Base-by-base conservation (phyloP, 202 grass and related monocot species). In the Setaria viridis region DNA sequence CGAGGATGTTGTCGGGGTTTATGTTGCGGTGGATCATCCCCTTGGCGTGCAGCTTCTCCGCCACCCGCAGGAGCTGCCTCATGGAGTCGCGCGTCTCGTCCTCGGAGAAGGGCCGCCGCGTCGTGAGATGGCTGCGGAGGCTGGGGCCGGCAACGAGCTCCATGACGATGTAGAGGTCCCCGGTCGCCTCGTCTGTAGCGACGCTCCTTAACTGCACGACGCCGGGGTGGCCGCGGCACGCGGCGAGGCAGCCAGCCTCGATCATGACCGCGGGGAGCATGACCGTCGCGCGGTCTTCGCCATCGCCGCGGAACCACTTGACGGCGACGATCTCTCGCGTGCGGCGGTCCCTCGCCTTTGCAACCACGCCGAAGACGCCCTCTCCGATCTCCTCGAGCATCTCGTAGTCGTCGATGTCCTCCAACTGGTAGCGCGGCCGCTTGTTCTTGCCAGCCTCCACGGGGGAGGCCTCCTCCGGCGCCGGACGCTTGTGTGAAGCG, bases 391-490 rank as follows among this genome's bases (percentile, higher is more conserved):
- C 10, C 57, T 53, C 35, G 46, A 76, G 43, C 11, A 29, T 74
- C 87, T 67, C 66, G 75, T 89, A 77, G 20, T 79, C 45, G 76
- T 75, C 62, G 71, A 82, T 62, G 73, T 25, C 39, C 20, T 16
- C 69, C 7, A 80, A 25, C 33, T 55, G 0, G 48, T 39, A 17
- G 19, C 33, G 19, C 3, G 19, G 1, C 0, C 55, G 55, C 53
- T 20, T 56, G 6, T n/a, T 57, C 55, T 20, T 57, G 55, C 6
- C 7, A 19, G 46, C 10, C 3, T 11, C 21, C 9, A 9, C 21
- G 3, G 9, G 42, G n/a, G 4, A 8, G 20, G 46, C 68, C 29
- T 71, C 21, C 5, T 57, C 17, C 16, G 51, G 17, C 30, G 60
- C 15, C 25, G 46, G 46, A 32, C 47, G 33, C 62, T 80, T 67